Evolutionary conservation across 805 yeast genomes (phyloP), one percentile per base, ranked within the genome.

Genomic region (Metschnikowia drakensbergensis): DNA sequence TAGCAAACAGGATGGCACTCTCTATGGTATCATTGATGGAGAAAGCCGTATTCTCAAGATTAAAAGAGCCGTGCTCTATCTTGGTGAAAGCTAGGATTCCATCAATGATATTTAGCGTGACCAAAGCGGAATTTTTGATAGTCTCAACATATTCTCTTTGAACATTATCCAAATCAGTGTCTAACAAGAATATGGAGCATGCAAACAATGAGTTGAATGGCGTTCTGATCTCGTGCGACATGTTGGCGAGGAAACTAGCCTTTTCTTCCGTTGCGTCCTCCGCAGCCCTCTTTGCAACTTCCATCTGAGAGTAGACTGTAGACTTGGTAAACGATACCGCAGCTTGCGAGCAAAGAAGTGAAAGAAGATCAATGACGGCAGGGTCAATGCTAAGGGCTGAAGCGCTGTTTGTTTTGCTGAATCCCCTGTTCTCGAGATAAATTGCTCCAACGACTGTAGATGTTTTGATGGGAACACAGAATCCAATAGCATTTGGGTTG

Each of bases 181-280:
- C 81, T 45, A 78, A 61, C 47, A 79, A 63, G 52, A 78, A 73
- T 3, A 77, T 71, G 2, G 78, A 69, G 58, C 79, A 76, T 13
- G 79, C 74, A 48, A 76, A 63, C 30, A 76, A 64, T 2, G 79
- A 75, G 55, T 79, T 79, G 61, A 78, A 78, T 1, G 83, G 83
- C 1, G 83, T 78, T 43, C 83, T 63, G 42, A 78, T 77, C 53
- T 78, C 83, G 54, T 78, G 83, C 1, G 82, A 77, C 83, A 78
- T 78, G 52, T 78, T 79, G 23, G 73, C 73, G 49, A 78, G 58
- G 57, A 78, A 78, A 45, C 78, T 76, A 3, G 82, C 79, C 61
- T 77, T 78, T 56, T 76, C 80, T 4, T 77, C 76, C 1, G 80
- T 76, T 3, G 81, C 81, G 45, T 74, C 79, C 51, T 76, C 81